Evolutionary conservation across 179 eudicot species (phyloP), one percentile per base, ranked within the genome.

Genomic region (Heliamphora pulchella): DNA sequence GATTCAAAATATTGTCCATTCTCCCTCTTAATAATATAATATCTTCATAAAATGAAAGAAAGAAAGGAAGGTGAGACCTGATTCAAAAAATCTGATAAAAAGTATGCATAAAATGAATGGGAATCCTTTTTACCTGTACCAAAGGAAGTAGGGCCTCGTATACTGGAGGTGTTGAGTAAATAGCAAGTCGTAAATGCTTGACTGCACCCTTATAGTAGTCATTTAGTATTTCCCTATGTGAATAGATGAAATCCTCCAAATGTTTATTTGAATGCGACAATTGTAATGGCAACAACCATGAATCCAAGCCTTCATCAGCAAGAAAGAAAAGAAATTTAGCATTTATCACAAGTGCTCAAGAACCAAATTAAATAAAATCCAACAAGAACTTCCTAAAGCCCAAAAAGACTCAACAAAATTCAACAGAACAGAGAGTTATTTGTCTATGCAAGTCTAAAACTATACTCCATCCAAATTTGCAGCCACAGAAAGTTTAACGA

Each of bases 131-230:
- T 85, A 93, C 98, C 94, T 93, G 98, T 81, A 91, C 81, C 63
- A 90, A 79, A 76, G 98, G 98, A 79, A 91, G 88, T 77, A 94
- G 73, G 73, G 98, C 94, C 87, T 90, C 96, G 46, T 85, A 81
- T 41, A 85, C 84, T 14, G 96, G 92, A 80, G 93, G 90, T 78
- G 88, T 83, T 71, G 90, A 87, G 75, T 87, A 75, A 79, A 90
- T 87, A 82, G 98, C 94, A 86, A 75, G 84, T 68, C 86, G 87
- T 79, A 94, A 84, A 84, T 89, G 86, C 81, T 89, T 87, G 80
- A 94, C 76, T 51, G 98, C 97, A 79, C 80, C 81, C 80, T 82
- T 87, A 81, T 89, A 93, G 80, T 83, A 13, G 72, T 84, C 87
- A 80, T 83, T 85, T 44, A 77, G 86, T 77, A 79, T 78, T 31